Evolutionary conservation across 805 yeast species (phyloP).

Genomic region (Lachancea fermentati): DNA sequence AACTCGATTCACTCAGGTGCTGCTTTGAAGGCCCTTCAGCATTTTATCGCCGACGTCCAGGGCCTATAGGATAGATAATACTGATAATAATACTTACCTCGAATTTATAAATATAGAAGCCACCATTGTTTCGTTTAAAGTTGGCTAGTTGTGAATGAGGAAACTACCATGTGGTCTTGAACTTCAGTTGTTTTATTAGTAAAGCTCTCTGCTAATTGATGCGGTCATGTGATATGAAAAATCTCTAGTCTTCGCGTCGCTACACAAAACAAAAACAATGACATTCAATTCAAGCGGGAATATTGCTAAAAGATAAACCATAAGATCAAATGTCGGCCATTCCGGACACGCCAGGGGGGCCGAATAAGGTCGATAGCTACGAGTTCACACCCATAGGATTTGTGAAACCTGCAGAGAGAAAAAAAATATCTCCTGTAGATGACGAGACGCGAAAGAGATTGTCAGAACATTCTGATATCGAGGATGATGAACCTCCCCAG

Average conservation of each 20-base stretch:
- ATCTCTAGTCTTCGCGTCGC: slow-evolving; percentile 1
- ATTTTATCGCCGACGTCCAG: slow-evolving; percentile 36
- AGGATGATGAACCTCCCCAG: slow-evolving; percentile 4
- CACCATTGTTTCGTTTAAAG: too few relatives aligned
- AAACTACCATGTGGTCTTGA: too few relatives aligned
- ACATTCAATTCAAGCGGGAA: too few relatives aligned
- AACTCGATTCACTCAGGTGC: slow-evolving; percentile 59
- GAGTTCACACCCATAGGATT: slow-evolving; percentile 43
- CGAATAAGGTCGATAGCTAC: slow-evolving; percentile 16
- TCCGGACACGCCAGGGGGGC: slow-evolving; percentile 26
- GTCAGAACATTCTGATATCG: slow-evolving; percentile 4
- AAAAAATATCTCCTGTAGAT: slow-evolving; percentile 1
- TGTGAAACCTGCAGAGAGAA: slow-evolving; percentile 18
- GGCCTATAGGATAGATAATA: slow-evolving; percentile 6
- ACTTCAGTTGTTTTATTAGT: too few relatives aligned
- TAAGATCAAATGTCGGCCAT: slow-evolving; percentile 20
- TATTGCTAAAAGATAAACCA: not conserved
- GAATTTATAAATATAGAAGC: too few relatives aligned
- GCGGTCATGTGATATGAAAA: too few relatives aligned
- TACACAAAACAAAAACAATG: not conserved
- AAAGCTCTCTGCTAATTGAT: too few relatives aligned
- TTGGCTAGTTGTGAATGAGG: too few relatives aligned
- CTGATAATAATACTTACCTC: too few relatives aligned
- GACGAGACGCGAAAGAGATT: slow-evolving; percentile 5
- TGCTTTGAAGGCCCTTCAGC: slow-evolving; percentile 55